These are phyloP conservation scores for Fragaria ananassa DNA, from an alignment of 306 rosid genomes.

Conservation along the genomic window DNA sequence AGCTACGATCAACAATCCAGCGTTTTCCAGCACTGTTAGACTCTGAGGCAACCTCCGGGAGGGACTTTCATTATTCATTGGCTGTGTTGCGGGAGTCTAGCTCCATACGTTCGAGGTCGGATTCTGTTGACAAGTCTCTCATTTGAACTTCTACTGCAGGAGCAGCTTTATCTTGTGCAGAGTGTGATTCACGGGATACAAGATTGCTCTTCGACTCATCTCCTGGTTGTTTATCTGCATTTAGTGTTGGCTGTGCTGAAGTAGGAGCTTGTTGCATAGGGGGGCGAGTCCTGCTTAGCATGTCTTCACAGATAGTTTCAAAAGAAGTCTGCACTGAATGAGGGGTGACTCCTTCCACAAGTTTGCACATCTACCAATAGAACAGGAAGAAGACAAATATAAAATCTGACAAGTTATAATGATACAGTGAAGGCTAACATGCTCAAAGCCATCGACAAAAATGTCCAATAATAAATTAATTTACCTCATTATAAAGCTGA, in stretches of 20 bases:
- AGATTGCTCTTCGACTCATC: slow-evolving; percentile 18
- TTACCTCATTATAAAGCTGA: slow-evolving; percentile 82
- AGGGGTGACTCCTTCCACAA: slow-evolving; percentile 46
- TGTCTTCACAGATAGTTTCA: slow-evolving; percentile 48
- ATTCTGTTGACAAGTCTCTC: slow-evolving; percentile 29
- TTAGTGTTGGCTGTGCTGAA: slow-evolving; percentile 13
- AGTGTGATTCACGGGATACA: slow-evolving; percentile 23
- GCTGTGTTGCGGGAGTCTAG: slow-evolving; percentile 17
- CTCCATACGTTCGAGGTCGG: slow-evolving; percentile 22
- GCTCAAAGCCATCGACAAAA: not conserved
- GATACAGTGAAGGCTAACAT: not conserved
- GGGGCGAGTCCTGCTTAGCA: slow-evolving; percentile 45
- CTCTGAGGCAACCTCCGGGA: slow-evolving; percentile 6
- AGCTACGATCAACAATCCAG: slow-evolving; percentile 15
- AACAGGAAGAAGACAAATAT: not conserved
- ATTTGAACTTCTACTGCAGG: slow-evolving; percentile 25
- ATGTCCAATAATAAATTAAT: not conserved
- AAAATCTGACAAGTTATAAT: not conserved
- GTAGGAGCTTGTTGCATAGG: slow-evolving; percentile 27
- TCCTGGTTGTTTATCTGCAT: slow-evolving; percentile 23
- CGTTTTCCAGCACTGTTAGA: not conserved
- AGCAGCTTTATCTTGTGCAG: slow-evolving; percentile 33
- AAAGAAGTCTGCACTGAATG: slow-evolving; percentile 40
- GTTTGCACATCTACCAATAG: slow-evolving; percentile 72
- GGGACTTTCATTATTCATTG: slow-evolving; percentile 27